Evolutionary conservation across 805 yeast genomes (phyloP).

Genomic region (Wickerhamiella nectarea): DNA sequence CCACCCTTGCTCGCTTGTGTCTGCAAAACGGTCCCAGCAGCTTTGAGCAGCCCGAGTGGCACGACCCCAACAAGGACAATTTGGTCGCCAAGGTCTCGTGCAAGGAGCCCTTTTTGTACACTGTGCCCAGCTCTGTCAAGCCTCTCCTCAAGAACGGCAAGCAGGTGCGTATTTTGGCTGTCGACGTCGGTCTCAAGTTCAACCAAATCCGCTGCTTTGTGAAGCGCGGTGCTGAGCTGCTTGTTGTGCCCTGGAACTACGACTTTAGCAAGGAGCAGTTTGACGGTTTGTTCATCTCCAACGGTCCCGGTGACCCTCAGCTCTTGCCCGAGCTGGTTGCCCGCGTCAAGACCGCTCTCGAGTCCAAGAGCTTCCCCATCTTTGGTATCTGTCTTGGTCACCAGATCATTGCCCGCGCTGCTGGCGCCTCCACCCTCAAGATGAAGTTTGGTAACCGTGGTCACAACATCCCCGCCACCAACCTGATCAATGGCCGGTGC

Average conservation of each 20-base stretch:
- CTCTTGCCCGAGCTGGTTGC: conserved; percentile 57
- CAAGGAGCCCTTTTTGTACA: conserved; percentile 56
- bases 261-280: conserved; percentile 68
- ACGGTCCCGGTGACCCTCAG: conserved; percentile 99
- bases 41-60: conserved; percentile 75
- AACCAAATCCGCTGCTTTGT: conserved; percentile 97
- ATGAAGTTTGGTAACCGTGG: conserved; percentile 98
- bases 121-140: conserved; percentile 45
- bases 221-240: conserved; percentile 87
- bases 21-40: conserved; percentile 22
- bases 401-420: conserved; percentile 86
- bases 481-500: conserved; percentile 82
- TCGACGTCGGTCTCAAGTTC: conserved; percentile 96
- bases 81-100: conserved; percentile 84
- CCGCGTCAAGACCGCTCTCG: conserved; percentile 44
- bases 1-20: conserved; percentile 80
- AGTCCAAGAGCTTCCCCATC: conserved; percentile 65
- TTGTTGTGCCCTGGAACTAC: conserved; percentile 92
- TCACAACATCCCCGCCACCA: conserved; percentile 94
- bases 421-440: conserved; percentile 87
- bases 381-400: conserved; percentile 99
- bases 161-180: conserved; percentile 66
- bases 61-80: conserved; percentile 82
- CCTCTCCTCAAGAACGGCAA: conserved; percentile 45
- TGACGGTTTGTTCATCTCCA: conserved; percentile 91